These are phyloP conservation scores for Limnanthes douglasii DNA, from an alignment of 345 rosid genomes.

Conservation along the genomic window DNA sequence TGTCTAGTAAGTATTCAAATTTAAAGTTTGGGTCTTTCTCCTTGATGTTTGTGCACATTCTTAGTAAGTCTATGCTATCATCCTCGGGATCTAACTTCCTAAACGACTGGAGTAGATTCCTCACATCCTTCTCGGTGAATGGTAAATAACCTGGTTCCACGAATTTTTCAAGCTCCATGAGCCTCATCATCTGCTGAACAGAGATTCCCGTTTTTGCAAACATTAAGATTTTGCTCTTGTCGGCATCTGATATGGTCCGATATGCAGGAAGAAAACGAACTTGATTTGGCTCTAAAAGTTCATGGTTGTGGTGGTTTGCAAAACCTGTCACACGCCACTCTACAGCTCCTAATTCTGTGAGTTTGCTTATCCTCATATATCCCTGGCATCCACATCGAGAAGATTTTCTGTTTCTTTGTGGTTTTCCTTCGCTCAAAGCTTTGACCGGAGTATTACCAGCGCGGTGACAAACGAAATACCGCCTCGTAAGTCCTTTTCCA, in stretches of 20 bases:
- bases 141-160: constrained; percentile 93
- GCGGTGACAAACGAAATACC: constrained; percentile 92
- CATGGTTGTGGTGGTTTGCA: constrained; percentile 80
- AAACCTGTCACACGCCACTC: constrained; percentile 98
- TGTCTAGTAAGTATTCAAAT: constrained; percentile 61
- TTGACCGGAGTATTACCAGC: constrained; percentile 96
- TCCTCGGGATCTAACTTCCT: constrained; percentile 79
- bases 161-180: constrained; percentile 95
- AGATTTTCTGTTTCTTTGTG: constrained; percentile 84
- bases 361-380: constrained; percentile 70
- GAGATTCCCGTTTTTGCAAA: constrained; percentile 96
- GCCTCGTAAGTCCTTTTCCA: constrained; percentile 90
- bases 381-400: constrained; percentile 96
- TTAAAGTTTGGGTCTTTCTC: constrained; percentile 88
- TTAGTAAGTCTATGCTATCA: constrained; percentile 72
- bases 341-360: constrained; percentile 45
- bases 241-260: constrained; percentile 80
- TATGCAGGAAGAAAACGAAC: constrained; percentile 96
- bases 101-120: constrained; percentile 87
- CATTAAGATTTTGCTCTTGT: constrained; percentile 84
- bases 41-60: constrained; percentile 82
- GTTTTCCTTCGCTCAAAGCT: constrained; percentile 46
- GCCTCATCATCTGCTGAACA: constrained; percentile 97
- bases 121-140: constrained; percentile 92
- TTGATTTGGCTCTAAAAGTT: constrained; percentile 78